Conservation (phyloP, 129 eudicot species). For the Flaveria brownii region DNA sequence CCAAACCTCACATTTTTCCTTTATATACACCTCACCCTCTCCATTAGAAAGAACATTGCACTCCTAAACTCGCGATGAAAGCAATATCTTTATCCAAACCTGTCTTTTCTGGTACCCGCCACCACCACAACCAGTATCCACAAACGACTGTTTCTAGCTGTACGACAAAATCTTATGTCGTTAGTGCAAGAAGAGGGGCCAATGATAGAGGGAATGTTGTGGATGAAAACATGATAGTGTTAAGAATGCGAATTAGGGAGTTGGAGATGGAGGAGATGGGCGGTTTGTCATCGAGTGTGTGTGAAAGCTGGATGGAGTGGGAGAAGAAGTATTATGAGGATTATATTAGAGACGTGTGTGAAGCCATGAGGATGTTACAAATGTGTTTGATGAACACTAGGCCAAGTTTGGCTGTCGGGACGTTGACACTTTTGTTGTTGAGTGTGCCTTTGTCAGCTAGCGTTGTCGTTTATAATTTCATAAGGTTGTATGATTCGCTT, state of each 20-base stretch:
- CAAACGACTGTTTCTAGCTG: background rate
- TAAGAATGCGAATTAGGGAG: conserved; percentile 51
- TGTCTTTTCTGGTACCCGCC: background rate
- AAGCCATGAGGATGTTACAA: conserved; percentile 36
- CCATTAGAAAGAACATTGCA: background rate
- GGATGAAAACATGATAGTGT: conserved; percentile 60
- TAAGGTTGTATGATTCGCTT: background rate
- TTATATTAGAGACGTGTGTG: conserved; percentile 54
- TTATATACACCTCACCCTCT: background rate
- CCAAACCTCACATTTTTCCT: background rate
- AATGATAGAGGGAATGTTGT: conserved; percentile 38
- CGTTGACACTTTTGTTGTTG: conserved; percentile 33
- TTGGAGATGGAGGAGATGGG: conserved; percentile 26
- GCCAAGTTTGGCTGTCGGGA: conserved; percentile 60
- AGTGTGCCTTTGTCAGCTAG: background rate
- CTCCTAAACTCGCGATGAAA: background rate
- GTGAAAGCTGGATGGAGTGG: conserved; percentile 63
- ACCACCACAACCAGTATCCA: background rate
- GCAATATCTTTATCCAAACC: background rate
- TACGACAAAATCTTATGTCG: background rate
- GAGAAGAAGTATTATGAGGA: conserved; percentile 47
- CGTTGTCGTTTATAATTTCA: background rate
- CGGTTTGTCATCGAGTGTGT: background rate
- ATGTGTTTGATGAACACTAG: conserved; percentile 59
- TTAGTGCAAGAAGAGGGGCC: conserved; percentile 24